phyloP scores from a whole-genome alignment of 108 stramenopile genomes.

The Cyclotella baltica region DNA sequence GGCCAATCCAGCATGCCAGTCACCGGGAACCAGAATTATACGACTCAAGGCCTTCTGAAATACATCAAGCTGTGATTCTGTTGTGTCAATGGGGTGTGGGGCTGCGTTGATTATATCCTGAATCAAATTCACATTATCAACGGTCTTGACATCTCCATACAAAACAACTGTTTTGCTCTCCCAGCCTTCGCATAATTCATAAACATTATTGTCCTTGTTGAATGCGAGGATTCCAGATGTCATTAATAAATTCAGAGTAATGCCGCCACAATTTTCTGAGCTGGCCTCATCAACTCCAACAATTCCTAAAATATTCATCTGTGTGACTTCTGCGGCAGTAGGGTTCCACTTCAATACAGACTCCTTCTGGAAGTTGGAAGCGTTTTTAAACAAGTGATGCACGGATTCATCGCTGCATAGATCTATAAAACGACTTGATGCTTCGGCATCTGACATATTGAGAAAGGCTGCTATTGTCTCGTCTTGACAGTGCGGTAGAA shows the following conservation, averaged over 20 bases:
- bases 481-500: too few relatives aligned
- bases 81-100: background rate
- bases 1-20: slow-evolving; percentile 19
- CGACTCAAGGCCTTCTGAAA: background rate
- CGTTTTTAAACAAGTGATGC: background rate
- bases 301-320: slow-evolving; percentile 4
- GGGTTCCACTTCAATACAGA: slow-evolving; percentile 14
- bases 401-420: background rate
- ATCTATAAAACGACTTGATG: background rate
- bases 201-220: background rate
- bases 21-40: slow-evolving; percentile 3
- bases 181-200: background rate
- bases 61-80: background rate
- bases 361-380: background rate
- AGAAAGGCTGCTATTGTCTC: too few relatives aligned
- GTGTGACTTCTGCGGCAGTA: background rate
- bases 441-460: background rate
- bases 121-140: slow-evolving; percentile 4
- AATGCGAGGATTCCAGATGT: background rate
- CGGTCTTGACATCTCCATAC: slow-evolving; percentile 12
- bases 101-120: background rate
- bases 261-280: background rate
- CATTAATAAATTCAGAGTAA: slow-evolving; percentile 2
- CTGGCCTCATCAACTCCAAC: slow-evolving; percentile 16
- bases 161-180: background rate